Base-by-base conservation (phyloP, 192 early-diverging fungal species). In the Coemansia sp. region DNA sequence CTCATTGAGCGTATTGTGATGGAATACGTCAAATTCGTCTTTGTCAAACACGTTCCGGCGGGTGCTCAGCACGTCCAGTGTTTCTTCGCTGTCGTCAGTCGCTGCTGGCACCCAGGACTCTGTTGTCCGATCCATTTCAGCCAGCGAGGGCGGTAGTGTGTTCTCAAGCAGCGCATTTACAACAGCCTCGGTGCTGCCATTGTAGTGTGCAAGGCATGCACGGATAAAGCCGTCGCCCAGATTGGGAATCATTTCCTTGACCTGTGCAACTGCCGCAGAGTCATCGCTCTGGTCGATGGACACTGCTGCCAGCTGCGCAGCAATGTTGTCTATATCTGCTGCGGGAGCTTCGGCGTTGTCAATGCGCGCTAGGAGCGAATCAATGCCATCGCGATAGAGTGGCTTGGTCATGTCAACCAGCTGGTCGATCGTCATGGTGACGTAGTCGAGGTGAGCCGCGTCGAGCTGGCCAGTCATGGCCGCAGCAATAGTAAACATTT, bases 1-100 rank as follows among this genome's bases (percentile, higher is more conserved):
- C 61, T 76, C 67, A 66, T 93, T 87, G 7, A 93, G 71, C 3
- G 70, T 73, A 9, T 84, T 75, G 54, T 85, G 83, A 25, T 81
- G 69, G 75, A 96, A 93, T 6, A 96, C 85, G 62, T 98, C 94
- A 77, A 97, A 96, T 62, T 93, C 92, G 66, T 98, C 96, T 41
- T 90, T 88, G 74, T 98, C 94, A 78, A 92, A 94, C 29, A 96
- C 82, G 66, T 96, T 98, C 12, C 84, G 77, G 9, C 94, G 87
- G 14, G 45, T 70, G 5, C 74, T 63, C 11, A 96, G 76, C 11
- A 87, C 63, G 14, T 45, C 41, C 4, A 3, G 32, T 25, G 45
- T 60, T 38, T 50, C 19, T 12, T 45, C 38, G 7, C n/a, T 38
- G 58, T 25, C 35, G 15, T 11, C 29, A 19, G 14, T 52, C 2